Conservation (phyloP, 2,329 filamentous ascomycete species). For the Nothopassalora personata region DNA sequence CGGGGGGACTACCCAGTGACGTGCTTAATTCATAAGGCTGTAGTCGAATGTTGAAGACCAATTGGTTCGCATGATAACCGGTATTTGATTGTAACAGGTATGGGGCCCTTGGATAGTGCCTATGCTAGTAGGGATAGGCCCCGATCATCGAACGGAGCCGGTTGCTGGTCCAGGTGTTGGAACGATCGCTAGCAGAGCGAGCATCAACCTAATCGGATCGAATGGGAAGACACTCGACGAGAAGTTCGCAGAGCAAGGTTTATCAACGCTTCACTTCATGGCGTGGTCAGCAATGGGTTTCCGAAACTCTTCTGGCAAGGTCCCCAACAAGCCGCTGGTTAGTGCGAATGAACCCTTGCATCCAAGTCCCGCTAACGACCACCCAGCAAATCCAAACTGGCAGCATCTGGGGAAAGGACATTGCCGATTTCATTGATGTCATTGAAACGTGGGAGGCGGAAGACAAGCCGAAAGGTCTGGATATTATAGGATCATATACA, state of each 20-base stretch:
- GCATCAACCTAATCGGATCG: constrained; percentile 36
- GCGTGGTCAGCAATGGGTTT: constrained; percentile 45
- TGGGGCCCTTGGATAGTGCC: too few species aligned
- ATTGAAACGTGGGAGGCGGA: constrained; percentile 32
- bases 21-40: too few species aligned
- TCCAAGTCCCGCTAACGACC: background rate
- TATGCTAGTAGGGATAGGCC: too few species aligned
- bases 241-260: constrained; percentile 36
- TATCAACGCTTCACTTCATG: constrained; percentile 52
- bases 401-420: constrained; percentile 29
- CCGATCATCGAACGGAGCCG: too few species aligned
- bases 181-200: constrained; percentile 27
- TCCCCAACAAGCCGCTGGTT: constrained; percentile 37
- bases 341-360: background rate
- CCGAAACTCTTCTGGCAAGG: constrained; percentile 52
- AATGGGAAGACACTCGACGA: constrained; percentile 42
- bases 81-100: too few species aligned
- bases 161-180: constrained; percentile 23
- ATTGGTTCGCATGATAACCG: too few species aligned
- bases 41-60: too few species aligned
- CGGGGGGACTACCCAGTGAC: too few species aligned
- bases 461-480: constrained; percentile 30
- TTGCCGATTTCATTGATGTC: constrained; percentile 30
- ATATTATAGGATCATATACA: constrained; percentile 14
- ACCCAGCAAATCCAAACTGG: constrained; percentile 18